Evolutionary conservation across 2,329 filamentous ascomycete species (phyloP).

Genomic region (Penicillium brasilianum): DNA sequence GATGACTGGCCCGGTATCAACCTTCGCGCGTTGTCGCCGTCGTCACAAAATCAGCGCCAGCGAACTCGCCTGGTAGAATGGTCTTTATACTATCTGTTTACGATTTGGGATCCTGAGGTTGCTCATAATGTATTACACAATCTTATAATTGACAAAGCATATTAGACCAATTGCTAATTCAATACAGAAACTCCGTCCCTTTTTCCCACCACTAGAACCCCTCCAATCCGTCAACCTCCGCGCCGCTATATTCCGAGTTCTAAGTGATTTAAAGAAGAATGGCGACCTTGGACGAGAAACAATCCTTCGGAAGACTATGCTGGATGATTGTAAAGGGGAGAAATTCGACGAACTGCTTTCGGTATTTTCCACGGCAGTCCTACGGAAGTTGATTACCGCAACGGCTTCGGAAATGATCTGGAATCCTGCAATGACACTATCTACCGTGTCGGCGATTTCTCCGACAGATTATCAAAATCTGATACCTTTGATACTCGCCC

Average conservation of each 20-base stretch:
- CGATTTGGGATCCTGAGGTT: constrained; percentile 78
- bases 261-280: constrained; percentile 87
- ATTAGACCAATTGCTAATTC: constrained; percentile 13
- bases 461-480: constrained; percentile 51
- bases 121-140: constrained; percentile 66
- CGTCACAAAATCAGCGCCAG: constrained; percentile 76
- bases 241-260: constrained; percentile 76
- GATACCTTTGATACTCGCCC: constrained; percentile 71
- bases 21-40: constrained; percentile 71
- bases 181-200: constrained; percentile 80
- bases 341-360: constrained; percentile 85
- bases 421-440: constrained; percentile 60
- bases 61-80: constrained; percentile 85
- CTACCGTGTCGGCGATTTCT: constrained; percentile 54
- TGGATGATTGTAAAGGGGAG: constrained; percentile 94
- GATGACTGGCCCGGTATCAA: constrained; percentile 82
- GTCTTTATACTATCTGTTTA: constrained; percentile 86
- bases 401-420: constrained; percentile 45
- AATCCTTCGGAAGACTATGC: constrained; percentile 87
- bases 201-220: constrained; percentile 89
- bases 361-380: constrained; percentile 79
- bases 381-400: constrained; percentile 69
- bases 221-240: constrained; percentile 90
- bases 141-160: not conserved
- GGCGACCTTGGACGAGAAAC: constrained; percentile 79